Evolutionary conservation across 768 basidiomycete species (phyloP).

Genomic region (Lactifluus echinatus): DNA sequence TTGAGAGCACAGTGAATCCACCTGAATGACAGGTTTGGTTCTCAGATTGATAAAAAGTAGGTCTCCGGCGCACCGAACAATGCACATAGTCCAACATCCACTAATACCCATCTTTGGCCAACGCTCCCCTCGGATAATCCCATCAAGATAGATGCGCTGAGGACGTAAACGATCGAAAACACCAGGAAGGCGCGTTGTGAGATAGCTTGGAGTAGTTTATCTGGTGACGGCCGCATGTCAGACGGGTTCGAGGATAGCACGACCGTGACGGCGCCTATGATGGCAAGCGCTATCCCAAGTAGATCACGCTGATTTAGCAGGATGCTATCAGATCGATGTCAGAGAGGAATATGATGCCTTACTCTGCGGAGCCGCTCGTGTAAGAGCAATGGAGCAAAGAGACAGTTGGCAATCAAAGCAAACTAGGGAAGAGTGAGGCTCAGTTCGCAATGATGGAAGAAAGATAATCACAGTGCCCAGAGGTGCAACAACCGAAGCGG

Average conservation of each 20-base stretch:
- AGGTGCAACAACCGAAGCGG: conserved; percentile 89
- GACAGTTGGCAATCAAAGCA: conserved; percentile 90
- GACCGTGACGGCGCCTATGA: conserved; percentile 89
- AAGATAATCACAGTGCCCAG: conserved; percentile 73
- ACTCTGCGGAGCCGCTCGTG: conserved; percentile 77
- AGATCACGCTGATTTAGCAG: conserved; percentile 55
- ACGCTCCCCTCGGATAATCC: conserved; percentile 54
- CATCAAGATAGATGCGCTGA: conserved; percentile 47
- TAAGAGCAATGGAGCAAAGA: conserved; percentile 83
- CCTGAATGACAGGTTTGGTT: conserved; percentile 29
- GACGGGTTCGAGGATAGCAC: conserved; percentile 72
- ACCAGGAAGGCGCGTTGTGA: conserved; percentile 63
- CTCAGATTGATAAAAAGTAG: neutral
- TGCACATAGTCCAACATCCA: conserved; percentile 86
- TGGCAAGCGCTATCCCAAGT: conserved; percentile 67
- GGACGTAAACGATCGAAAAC: conserved; percentile 59
- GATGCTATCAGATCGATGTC: conserved; percentile 13
- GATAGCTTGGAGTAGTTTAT: conserved; percentile 60
- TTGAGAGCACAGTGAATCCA: conserved; percentile 91
- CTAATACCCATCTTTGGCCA: conserved; percentile 63
- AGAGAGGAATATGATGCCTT: conserved; percentile 22
- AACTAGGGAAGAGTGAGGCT: conserved; percentile 39
- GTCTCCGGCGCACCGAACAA: conserved; percentile 52
- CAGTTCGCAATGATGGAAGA: neutral
- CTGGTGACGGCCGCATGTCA: conserved; percentile 59